These are phyloP conservation scores for Psophocarpus tetragonolobus DNA, from an alignment of 306 rosid species.

Conservation along the genomic window DNA sequence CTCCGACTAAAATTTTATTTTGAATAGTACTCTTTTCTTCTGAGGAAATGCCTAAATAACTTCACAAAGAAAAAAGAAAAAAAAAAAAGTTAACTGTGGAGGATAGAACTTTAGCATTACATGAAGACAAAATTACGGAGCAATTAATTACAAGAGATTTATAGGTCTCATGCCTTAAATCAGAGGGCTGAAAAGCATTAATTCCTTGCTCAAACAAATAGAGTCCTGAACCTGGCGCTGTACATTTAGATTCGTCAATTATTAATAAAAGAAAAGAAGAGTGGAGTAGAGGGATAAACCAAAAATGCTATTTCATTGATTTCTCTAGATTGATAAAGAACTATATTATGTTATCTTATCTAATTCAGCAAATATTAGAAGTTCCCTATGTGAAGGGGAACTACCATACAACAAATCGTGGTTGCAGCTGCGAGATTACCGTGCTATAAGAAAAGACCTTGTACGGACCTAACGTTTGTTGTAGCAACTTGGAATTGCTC, in stretches of 20 bases:
- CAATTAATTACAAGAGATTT: background rate
- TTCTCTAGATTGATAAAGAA: constrained; percentile 24
- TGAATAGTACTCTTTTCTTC: no score
- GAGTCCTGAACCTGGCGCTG: background rate
- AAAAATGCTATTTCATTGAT: constrained; percentile 23
- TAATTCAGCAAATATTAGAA: background rate
- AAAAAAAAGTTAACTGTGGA: background rate
- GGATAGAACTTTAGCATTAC: background rate
- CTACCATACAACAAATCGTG: constrained; percentile 21
- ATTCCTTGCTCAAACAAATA: background rate
- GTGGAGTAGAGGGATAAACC: no score
- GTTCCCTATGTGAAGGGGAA: constrained; percentile 6
- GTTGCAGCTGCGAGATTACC: background rate
- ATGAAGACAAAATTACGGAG: background rate
- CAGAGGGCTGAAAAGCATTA: background rate
- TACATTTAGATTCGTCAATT: background rate
- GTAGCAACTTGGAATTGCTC: constrained; percentile 21
- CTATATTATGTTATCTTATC: constrained; percentile 13
- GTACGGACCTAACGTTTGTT: background rate
- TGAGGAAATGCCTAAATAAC: background rate
- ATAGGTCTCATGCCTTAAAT: background rate
- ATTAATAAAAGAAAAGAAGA: background rate
- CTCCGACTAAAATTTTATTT: background rate
- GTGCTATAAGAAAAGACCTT: background rate
- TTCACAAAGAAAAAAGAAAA: no score